Base-by-base conservation (phyloP, 352 stramenopile species). In the Globisporangium nodosum region DNA sequence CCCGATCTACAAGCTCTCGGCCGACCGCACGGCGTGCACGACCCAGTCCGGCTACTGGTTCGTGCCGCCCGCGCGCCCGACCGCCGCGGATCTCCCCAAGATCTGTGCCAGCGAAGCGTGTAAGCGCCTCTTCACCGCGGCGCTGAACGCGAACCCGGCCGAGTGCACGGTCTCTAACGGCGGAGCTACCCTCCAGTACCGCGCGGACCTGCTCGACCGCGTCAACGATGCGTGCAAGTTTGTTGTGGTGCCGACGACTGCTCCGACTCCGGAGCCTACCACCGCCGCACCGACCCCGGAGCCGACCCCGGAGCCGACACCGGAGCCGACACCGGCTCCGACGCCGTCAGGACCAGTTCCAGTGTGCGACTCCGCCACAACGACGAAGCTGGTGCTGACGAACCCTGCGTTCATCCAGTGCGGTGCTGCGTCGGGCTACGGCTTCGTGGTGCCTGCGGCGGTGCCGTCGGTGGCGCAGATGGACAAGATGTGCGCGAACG, bases 401-500 rank as follows among this genome's bases (percentile, higher is more conserved):
- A 58, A 58, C 52, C 16, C 40, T 1, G 52, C 52, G 7, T 58
- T 58, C 46, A 35, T 55, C 47, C 40, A 39, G 11, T 61, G 56
- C 9, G 56, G 30, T n/a, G 48, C 39, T 37, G 37, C 48, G 6
- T 31, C 46, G 0, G 56, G 47, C 4, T 54, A 56, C 35, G 47
- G 56, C 16, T 61, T 61, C 13, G 30, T 56, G 12, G 46, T 49
- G 12, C 47, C 47, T 12, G 5, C 56, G 16, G 46, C 46, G 13
- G 24, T 30, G 11, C 48, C 48, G 13, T 33, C 56, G 8, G 24
- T 54, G 13, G 24, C 47, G 5, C 20, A 56, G n/a, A 56, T 61
- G 56, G 48, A 54, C 33, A 61, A 56, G 48, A 61, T 61, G 35
- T 61, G 56, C 48, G 37, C 48, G 35, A 61, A 18, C 48, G 13